These are phyloP conservation scores for Extremus antarcticus DNA, from an alignment of 495 filamentous ascomycete genomes.

Conservation along the genomic window DNA sequence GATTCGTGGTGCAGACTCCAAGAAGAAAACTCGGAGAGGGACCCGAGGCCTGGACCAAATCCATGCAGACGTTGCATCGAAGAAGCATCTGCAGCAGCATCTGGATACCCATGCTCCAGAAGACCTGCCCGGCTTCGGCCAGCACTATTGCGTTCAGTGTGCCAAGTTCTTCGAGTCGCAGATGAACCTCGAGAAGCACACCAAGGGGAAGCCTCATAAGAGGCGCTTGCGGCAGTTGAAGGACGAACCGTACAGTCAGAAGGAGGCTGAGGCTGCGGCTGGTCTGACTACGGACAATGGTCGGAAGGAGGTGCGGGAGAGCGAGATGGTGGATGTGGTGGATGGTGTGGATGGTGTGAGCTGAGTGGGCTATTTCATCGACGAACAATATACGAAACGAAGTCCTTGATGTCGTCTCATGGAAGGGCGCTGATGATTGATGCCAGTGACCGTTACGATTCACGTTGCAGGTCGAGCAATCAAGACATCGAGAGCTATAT, in stretches of 20 bases:
- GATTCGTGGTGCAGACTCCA: conserved; percentile 30
- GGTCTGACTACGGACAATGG: conserved; percentile 61
- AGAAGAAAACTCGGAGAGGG: conserved; percentile 50
- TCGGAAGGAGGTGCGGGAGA: conserved; percentile 14
- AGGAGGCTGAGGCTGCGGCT: conserved; percentile 70
- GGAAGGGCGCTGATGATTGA: too few relatives aligned
- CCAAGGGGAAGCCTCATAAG: conserved; percentile 84
- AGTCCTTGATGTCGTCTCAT: too few relatives aligned
- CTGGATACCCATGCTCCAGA: conserved; percentile 69
- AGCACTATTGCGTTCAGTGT: conserved; percentile 84
- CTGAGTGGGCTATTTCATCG: too few relatives aligned
- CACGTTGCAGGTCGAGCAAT: too few relatives aligned
- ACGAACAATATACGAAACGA: too few relatives aligned
- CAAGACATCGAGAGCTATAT: too few relatives aligned
- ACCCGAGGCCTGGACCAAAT: conserved; percentile 76
- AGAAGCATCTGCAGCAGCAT: conserved; percentile 66
- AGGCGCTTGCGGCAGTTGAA: conserved; percentile 66
- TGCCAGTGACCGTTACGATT: too few relatives aligned
- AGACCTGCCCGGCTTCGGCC: conserved; percentile 75
- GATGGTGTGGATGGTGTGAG: background rate
- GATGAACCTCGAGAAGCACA: conserved; percentile 60
- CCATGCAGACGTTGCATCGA: conserved; percentile 60
- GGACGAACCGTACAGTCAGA: conserved; percentile 76
- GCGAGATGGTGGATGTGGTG: conserved; percentile 5
- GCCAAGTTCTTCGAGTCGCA: conserved; percentile 93